Evolutionary conservation across 257 asterid genomes (phyloP), one percentile per base, ranked within the genome.

Genomic region (Verbascum thapsus): DNA sequence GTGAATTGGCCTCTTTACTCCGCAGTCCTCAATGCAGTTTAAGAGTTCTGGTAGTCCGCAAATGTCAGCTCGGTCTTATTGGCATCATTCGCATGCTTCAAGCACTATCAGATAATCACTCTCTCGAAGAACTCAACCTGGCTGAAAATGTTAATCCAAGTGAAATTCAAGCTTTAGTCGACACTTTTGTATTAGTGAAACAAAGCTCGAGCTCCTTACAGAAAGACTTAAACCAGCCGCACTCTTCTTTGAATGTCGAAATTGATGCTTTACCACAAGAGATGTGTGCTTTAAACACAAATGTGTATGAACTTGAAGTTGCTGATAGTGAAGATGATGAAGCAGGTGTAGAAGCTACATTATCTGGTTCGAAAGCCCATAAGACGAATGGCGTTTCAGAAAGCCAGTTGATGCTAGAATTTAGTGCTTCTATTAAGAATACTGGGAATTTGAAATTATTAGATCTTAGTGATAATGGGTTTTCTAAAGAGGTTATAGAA

Each of bases 261-360:
- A 32, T 61, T 12, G 61, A 67, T 55, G 73, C 67, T 55, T 58
- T 54, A 67, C 52, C 58, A 30, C 61, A 67, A 50, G 81, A 53
- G 47, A 17, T 39, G 30, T 72, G 71, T 41, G 53, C 55, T 58
- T 45, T 54, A 8, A 52, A 71, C 54, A 40, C 50, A 26, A 64
- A 69, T 20, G 75, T 30, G 44, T 58, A 62, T 71, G 74, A 48
- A 15, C 83, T 90, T 42, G 95, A 77, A 79, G 91, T 85, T 73
- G 80, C 96, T 61, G 97, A 92, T 67, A 87, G 95, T 77, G 98
- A 87, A 74, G 95, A 92, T 62, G 86, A 85, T 47, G 83, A 78
- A 39, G 74, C 26, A 10, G 79, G 51, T 13, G 66, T 15, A 6
- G 78, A 66, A 40, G 73, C 68, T 35, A 59, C 72, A 16, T 58